A percentile compares a stretch with the other conserved stretches of the same genome.
Evolutionary conservation across 768 basidiomycete genomes (phyloP).

Genomic region (Asterophora parasitica): DNA sequence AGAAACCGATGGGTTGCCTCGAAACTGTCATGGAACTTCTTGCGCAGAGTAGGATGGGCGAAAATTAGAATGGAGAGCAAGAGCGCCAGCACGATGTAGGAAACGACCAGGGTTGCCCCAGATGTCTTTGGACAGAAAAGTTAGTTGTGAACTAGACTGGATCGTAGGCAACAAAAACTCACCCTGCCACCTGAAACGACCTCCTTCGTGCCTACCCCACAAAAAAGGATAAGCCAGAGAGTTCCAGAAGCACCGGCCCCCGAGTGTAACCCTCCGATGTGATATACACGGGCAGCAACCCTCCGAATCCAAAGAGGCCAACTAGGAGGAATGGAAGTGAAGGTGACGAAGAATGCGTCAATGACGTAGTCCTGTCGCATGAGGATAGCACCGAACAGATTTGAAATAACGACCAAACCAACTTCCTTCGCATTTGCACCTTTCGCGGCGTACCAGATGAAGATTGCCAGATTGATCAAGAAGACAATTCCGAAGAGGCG

Average conservation of each 20-base stretch:
- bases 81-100: constrained; percentile 14
- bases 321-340: too few relatives aligned
- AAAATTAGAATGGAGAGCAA: constrained; percentile 34
- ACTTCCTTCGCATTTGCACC: constrained; percentile 32
- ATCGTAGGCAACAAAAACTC: constrained; percentile 6
- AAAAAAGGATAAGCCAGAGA: constrained; percentile 48
- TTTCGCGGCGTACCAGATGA: constrained; percentile 36
- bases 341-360: constrained; percentile 23
- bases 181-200: constrained; percentile 33
- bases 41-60: constrained; percentile 36
- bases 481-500: constrained; percentile 57
- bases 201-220: constrained; percentile 48
- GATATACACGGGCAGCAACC: constrained; percentile 10
- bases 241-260: constrained; percentile 54
- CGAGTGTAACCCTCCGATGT: constrained; percentile 59
- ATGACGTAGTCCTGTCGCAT: constrained; percentile 51
- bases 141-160: neutral
- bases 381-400: constrained; percentile 42
- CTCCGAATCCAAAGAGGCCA: too few relatives aligned
- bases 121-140: neutral
- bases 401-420: constrained; percentile 39
- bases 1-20: constrained; percentile 42
- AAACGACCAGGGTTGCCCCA: constrained; percentile 11
- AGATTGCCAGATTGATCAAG: constrained; percentile 46
- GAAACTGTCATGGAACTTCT: constrained; percentile 36